phyloP scores from a whole-genome alignment of 129 eudicot genomes.

The Centrapalus pauciflorus region DNA sequence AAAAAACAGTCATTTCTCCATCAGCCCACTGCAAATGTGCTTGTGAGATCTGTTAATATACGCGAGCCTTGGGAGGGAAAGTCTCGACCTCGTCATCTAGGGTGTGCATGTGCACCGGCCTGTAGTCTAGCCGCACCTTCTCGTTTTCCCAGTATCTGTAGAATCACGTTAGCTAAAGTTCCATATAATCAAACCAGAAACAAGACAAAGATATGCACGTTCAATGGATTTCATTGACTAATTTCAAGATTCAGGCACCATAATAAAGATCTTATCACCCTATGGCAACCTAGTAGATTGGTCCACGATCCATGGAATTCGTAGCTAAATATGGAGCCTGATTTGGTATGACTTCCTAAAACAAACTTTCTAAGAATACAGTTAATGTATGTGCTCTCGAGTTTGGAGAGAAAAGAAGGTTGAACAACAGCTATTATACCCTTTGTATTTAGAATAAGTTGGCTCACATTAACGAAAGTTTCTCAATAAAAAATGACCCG shows the following conservation, averaged over 20 bases:
- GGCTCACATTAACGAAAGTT: too few species aligned
- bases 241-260: too few species aligned
- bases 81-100: slow-evolving; percentile 81
- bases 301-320: not conserved
- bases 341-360: not conserved
- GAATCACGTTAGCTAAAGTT: not conserved
- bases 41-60: slow-evolving; percentile 38
- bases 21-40: not conserved
- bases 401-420: too few species aligned
- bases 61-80: slow-evolving; percentile 94
- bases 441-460: too few species aligned
- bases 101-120: slow-evolving; percentile 95
- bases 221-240: too few species aligned
- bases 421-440: too few species aligned
- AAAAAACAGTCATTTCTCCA: not conserved
- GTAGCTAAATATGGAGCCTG: not conserved
- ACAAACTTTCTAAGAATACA: not conserved
- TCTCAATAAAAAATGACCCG: too few species aligned
- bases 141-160: slow-evolving; percentile 89
- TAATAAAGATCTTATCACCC: not conserved
- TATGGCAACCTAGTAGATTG: not conserved
- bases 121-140: slow-evolving; percentile 74
- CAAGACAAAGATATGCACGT: too few species aligned
- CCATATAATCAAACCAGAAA: too few species aligned
- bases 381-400: too few species aligned